Evolutionary conservation across 805 yeast genomes (phyloP).

Genomic region (Schwanniomyces vanrijiae): DNA sequence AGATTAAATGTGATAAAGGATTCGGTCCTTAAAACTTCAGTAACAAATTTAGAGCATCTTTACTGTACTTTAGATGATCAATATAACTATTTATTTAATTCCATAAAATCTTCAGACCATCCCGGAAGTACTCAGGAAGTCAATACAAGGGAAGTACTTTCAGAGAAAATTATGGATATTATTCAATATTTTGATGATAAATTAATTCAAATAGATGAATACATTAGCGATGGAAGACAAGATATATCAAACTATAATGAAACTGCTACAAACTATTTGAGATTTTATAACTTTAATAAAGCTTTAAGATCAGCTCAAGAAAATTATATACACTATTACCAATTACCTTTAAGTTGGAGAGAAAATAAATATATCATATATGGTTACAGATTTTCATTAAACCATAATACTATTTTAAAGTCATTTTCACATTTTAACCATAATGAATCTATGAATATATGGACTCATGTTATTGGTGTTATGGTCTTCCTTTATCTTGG

Average conservation of each 20-base stretch:
- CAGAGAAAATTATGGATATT: conserved; percentile 40
- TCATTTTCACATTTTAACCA: conserved; percentile 64
- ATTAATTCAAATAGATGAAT: conserved; percentile 35
- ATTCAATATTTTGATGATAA: conserved; percentile 44
- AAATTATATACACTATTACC: conserved; percentile 72
- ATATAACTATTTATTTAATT: conserved; percentile 35
- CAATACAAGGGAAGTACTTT: conserved; percentile 25
- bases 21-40: conserved; percentile 36
- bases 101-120: conserved; percentile 2
- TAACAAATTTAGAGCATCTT: conserved; percentile 37
- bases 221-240: conserved; percentile 33
- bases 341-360: conserved; percentile 89
- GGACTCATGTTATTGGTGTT: conserved; percentile 86
- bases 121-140: conserved; percentile 1
- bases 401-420: conserved; percentile 57
- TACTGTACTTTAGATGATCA: conserved; percentile 42
- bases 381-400: conserved; percentile 81
- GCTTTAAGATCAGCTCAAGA: conserved; percentile 31
- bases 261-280: conserved; percentile 30
- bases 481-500: conserved; percentile 55
- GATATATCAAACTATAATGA: conserved; percentile 26
- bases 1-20: conserved; percentile 34
- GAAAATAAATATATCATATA: conserved; percentile 82
- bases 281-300: conserved; percentile 39
- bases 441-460: conserved; percentile 88